Evolutionary conservation across 2,329 filamentous ascomycete species (phyloP).

Genomic region (Cercospora sp.): DNA sequence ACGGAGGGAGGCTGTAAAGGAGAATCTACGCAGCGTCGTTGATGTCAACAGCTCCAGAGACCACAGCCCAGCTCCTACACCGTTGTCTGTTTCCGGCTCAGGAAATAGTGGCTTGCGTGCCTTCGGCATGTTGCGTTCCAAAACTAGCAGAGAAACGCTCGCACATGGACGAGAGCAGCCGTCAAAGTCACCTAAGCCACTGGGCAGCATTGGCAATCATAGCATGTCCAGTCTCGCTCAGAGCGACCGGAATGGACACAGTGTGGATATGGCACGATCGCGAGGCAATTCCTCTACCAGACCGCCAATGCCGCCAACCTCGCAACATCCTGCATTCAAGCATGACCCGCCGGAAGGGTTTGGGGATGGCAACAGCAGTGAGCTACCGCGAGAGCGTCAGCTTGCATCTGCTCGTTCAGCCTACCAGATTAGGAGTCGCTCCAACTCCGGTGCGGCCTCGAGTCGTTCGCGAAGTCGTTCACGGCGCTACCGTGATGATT

Average conservation of each 20-base stretch:
- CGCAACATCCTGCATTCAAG: slow-evolving; percentile 31
- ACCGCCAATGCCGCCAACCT: slow-evolving; percentile 24
- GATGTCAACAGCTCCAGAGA: slow-evolving; percentile 56
- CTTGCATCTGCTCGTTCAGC: slow-evolving; percentile 23
- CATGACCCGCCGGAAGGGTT: slow-evolving; percentile 19
- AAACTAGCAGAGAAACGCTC: slow-evolving; percentile 68
- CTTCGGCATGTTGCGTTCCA: slow-evolving; percentile 64
- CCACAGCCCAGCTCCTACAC: slow-evolving; percentile 39
- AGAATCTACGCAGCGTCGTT: slow-evolving; percentile 66
- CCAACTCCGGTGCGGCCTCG: slow-evolving; percentile 55
- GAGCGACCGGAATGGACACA: slow-evolving; percentile 28
- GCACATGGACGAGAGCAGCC: slow-evolving; percentile 49
- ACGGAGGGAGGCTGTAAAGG: slow-evolving; percentile 68
- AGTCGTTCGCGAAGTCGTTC: slow-evolving; percentile 56
- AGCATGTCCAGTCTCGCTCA: slow-evolving; percentile 29
- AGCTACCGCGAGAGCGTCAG: slow-evolving; percentile 20
- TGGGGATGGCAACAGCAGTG: slow-evolving; percentile 11
- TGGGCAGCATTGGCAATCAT: slow-evolving; percentile 49
- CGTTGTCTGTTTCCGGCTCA: slow-evolving; percentile 26
- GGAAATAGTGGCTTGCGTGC: slow-evolving; percentile 51
- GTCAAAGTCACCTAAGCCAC: slow-evolving; percentile 61
- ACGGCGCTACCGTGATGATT: slow-evolving; percentile 53
- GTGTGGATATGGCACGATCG: slow-evolving; percentile 29
- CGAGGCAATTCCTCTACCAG: slow-evolving; percentile 31
- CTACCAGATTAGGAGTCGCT: slow-evolving; percentile 47